phyloP scores from a whole-genome alignment of 306 rosid species.

The Dryas octopetala region DNA sequence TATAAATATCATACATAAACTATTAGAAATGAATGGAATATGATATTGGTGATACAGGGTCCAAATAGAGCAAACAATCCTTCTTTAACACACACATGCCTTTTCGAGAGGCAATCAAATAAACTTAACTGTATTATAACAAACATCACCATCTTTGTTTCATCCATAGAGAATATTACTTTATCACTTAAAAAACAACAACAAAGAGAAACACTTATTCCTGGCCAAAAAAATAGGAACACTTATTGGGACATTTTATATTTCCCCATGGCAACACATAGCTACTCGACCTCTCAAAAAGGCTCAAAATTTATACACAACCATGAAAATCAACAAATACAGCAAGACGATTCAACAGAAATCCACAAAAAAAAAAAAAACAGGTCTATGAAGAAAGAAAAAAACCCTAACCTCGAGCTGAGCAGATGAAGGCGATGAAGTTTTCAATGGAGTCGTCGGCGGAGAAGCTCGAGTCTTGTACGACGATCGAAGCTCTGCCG shows the following conservation, averaged over 20 bases:
- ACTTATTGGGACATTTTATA: neutral
- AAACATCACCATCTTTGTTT: neutral
- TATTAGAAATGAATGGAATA: neutral
- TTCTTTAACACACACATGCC: neutral
- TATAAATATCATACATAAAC: neutral
- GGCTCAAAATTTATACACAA: neutral
- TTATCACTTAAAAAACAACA: neutral
- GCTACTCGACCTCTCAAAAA: neutral
- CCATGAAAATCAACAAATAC: neutral
- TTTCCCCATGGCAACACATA: neutral
- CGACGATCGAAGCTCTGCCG: constrained; percentile 4
- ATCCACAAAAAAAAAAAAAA: neutral
- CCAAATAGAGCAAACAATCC: neutral
- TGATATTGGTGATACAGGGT: neutral
- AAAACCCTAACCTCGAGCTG: constrained; percentile 3
- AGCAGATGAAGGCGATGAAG: neutral
- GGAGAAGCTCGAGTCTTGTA: neutral
- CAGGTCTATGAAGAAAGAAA: neutral
- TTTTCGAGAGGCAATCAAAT: neutral
- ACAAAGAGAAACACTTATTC: neutral
- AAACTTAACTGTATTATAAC: neutral
- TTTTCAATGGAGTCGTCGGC: neutral
- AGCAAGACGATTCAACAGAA: neutral
- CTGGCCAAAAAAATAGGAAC: no score
- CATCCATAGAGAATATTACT: neutral